Evolutionary conservation across 805 yeast species (phyloP), one percentile per base, ranked within the genome.

Genomic region (Suhomyces canberraensis): DNA sequence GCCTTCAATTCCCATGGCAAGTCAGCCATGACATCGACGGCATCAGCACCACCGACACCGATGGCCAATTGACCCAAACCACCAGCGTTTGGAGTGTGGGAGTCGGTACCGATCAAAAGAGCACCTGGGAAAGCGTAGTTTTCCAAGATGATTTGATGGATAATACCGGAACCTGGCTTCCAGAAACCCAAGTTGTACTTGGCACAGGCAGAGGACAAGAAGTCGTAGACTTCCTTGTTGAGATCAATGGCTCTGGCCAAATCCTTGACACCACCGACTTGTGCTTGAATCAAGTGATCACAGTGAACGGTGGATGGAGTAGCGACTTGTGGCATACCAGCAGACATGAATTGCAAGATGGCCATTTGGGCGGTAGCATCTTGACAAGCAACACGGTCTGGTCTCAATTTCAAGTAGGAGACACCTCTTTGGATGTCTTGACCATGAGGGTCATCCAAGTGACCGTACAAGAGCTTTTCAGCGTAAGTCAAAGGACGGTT

Each of bases 31-130:
- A 93, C 98, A 65, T 93, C 98, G 38, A 93, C 98, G 27, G 98
- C 98, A 68, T 93, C 98, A 38, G 98, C 98, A 73, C 98, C 98
- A 69, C 98, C 98, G 27, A 93, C 97, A 78, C 97, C 98, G 52
- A 90, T 90, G 51, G 97, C 97, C 58, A 90, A 79, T 71, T 87
- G 95, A 73, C 97, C 97, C 58, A 90, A 77, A 71, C 97, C 97
- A 76, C 97, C 97, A 42, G 96, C 97, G 66, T 90, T 90, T 44
- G 97, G 97, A 53, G 97, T 90, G 71, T 90, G 97, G 22, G 96
- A 88, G 71, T 90, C 97, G 40, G 97, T 90, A 75, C 97, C 97
- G 51, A 90, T 79, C 75, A 90, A 83, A 73, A 90, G 77, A 49
- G 91, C 87, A 72, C 98, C 98, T 64, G 98, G 98, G 79, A 85